Percentiles rank a stretch among this genome's conserved stretches.
Evolutionary conservation across 768 basidiomycete species (phyloP).

Genomic region (Suillus brevipes): DNA sequence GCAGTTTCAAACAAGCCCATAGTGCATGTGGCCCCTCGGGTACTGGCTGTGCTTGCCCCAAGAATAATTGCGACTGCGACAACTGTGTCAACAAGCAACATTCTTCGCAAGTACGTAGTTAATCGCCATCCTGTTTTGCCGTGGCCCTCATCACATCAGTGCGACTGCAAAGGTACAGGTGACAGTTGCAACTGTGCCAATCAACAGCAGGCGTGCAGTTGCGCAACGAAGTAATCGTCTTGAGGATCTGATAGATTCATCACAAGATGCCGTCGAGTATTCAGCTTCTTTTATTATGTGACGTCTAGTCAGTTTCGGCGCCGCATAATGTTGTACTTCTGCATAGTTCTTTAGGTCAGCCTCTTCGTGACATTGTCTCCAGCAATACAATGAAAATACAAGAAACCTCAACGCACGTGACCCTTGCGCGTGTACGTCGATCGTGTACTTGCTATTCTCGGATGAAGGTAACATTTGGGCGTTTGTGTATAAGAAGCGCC

Average conservation of each 20-base stretch:
- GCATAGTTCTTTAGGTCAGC: background rate
- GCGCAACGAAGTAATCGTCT: constrained; percentile 18
- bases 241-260: background rate
- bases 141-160: constrained; percentile 12
- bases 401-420: constrained; percentile 14
- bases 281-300: background rate
- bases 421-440: background rate
- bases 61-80: constrained; percentile 31
- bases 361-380: background rate
- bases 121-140: background rate
- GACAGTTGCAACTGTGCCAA: constrained; percentile 19
- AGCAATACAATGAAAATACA: constrained; percentile 7
- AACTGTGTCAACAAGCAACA: constrained; percentile 31
- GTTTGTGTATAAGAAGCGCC: constrained; percentile 11
- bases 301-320: background rate
- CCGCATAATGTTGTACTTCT: background rate
- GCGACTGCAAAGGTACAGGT: constrained; percentile 23
- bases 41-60: constrained; percentile 32
- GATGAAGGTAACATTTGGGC: constrained; percentile 15
- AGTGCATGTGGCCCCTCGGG: constrained; percentile 35
- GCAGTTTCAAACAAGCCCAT: background rate
- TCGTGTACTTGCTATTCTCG: constrained; percentile 11
- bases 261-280: background rate
- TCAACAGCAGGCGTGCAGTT: constrained; percentile 17
- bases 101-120: constrained; percentile 20